phyloP scores from a whole-genome alignment of 768 basidiomycete species.

The Tylopilus sp. region DNA sequence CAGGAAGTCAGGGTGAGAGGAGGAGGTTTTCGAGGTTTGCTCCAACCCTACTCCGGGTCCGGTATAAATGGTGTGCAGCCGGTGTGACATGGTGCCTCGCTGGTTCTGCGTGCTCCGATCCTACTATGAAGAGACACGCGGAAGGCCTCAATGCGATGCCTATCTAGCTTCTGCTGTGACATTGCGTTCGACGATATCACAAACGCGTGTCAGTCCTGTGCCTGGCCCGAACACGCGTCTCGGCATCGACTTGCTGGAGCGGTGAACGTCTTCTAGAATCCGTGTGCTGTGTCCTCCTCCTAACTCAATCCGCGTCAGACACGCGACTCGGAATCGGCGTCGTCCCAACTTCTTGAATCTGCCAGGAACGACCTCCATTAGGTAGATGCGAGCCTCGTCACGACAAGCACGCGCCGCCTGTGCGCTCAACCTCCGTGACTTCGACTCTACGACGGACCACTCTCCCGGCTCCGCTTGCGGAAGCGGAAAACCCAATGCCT shows the following conservation, averaged over 20 bases:
- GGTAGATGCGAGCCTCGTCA: too few species aligned
- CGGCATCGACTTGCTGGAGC: conserved; percentile 5
- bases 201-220: conserved; percentile 15
- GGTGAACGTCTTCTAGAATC: conserved; percentile 3
- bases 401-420: too few species aligned
- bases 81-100: conserved; percentile 25
- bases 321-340: not conserved
- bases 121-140: conserved; percentile 13
- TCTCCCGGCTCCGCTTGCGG: not conserved
- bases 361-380: not conserved
- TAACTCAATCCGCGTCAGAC: not conserved
- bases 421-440: not conserved
- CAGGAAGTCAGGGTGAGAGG: not conserved
- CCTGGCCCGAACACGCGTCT: conserved; percentile 4
- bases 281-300: conserved; percentile 11
- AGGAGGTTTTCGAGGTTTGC: not conserved
- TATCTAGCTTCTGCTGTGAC: conserved; percentile 15
- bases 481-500: conserved; percentile 1
- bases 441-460: not conserved
- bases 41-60: conserved; percentile 15
- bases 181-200: conserved; percentile 3
- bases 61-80: conserved; percentile 21
- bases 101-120: conserved; percentile 28
- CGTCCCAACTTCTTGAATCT: not conserved
- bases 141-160: conserved; percentile 16